A percentile compares a stretch with the other conserved stretches of the same genome.
Evolutionary conservation across 2,329 filamentous ascomycete genomes (phyloP).

Genomic region (Rutstroemia sp.): DNA sequence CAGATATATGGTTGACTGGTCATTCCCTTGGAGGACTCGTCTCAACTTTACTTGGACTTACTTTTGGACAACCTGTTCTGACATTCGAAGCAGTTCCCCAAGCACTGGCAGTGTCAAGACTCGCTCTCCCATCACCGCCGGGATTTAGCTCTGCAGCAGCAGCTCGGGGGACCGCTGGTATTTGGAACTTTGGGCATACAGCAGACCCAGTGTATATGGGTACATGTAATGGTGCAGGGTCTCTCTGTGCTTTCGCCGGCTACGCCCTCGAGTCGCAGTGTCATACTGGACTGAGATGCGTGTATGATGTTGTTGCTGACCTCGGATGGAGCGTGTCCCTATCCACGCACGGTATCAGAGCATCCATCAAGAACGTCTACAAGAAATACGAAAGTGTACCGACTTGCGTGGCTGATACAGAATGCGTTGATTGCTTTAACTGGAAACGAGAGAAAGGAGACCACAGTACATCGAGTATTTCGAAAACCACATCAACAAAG

Average conservation of each 20-base stretch:
- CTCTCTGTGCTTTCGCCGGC: conserved; percentile 75
- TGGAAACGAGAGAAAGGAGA: conserved; percentile 96
- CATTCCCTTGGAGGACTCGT: conserved; percentile 91
- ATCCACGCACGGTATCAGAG: conserved; percentile 79
- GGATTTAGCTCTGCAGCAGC: conserved; percentile 47
- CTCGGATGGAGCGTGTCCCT: conserved; percentile 86
- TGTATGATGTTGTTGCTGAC: conserved; percentile 84
- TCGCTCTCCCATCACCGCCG: conserved; percentile 78
- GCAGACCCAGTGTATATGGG: conserved; percentile 92
- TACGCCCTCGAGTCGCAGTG: conserved; percentile 86
- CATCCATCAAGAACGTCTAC: conserved; percentile 79
- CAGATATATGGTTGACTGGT: conserved; percentile 80
- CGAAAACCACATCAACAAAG: conserved; percentile 43
- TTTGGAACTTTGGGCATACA: conserved; percentile 87
- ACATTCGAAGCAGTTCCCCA: conserved; percentile 90
- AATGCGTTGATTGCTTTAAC: conserved; percentile 77
- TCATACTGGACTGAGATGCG: conserved; percentile 77
- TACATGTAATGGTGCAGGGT: conserved; percentile 78
- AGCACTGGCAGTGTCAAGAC: conserved; percentile 72
- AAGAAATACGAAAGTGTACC: conserved; percentile 74
- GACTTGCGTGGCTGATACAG: conserved; percentile 61
- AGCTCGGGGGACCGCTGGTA: conserved; percentile 60
- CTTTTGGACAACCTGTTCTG: conserved; percentile 77
- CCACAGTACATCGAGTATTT: conserved; percentile 62
- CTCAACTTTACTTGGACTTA: conserved; percentile 74